These are phyloP conservation scores for Blastobotrys malaysiensis DNA, from an alignment of 1,139 yeast genomes.

Conservation along the genomic window DNA sequence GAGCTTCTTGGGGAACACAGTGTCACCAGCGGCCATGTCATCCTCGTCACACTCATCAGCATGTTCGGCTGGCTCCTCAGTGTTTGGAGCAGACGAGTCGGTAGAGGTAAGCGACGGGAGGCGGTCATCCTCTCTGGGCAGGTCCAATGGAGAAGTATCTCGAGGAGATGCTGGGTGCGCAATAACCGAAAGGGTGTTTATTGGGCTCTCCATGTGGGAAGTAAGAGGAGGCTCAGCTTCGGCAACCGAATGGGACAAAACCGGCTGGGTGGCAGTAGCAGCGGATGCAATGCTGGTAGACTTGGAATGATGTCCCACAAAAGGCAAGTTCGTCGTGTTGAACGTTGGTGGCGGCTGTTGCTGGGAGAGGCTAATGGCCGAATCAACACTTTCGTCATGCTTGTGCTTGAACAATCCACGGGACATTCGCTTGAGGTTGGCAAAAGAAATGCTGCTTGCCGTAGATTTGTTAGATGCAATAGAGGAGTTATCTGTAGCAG, in stretches of 20 bases:
- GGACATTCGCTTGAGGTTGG: constrained; percentile 23
- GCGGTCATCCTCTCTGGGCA: constrained; percentile 7
- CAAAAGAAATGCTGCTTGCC: constrained; percentile 27
- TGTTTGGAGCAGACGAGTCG: constrained; percentile 10
- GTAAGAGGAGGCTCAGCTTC: constrained; percentile 20
- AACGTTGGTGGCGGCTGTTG: constrained; percentile 6
- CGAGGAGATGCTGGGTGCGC: constrained; percentile 4
- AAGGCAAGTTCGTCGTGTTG: constrained; percentile 1
- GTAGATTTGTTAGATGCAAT: constrained; percentile 24
- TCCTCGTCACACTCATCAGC: constrained; percentile 15
- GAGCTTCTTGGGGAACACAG: constrained; percentile 35
- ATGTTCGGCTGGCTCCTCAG: constrained; percentile 9
- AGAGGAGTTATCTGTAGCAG: constrained; percentile 21
- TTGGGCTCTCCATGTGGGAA: neutral
- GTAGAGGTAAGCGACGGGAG: constrained; percentile 24
- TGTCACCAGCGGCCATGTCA: constrained; percentile 31
- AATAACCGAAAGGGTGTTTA: neutral
- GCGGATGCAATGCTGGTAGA: neutral
- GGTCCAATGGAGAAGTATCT: constrained; percentile 3
- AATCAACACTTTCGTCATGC: constrained; percentile 2
- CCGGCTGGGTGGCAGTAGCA: constrained; percentile 14
- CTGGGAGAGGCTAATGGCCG: neutral
- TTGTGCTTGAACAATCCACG: constrained; percentile 9
- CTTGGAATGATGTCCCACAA: neutral
- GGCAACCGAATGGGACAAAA: constrained; percentile 24